Conservation (phyloP, 805 yeast genomes). For the Candida railenensis region DNA sequence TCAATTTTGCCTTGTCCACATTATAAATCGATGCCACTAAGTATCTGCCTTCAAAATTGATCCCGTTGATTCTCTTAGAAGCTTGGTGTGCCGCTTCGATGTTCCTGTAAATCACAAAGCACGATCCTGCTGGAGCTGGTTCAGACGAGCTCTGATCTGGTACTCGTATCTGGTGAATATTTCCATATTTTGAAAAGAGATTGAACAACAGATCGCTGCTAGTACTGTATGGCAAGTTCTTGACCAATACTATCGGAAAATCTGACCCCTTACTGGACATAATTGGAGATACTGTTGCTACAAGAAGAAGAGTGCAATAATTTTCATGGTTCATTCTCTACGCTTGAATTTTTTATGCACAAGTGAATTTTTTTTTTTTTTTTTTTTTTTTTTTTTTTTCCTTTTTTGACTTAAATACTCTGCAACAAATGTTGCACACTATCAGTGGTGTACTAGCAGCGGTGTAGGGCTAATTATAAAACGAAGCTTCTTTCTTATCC, state of each 20-base stretch:
- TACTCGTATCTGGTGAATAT: slow-evolving; percentile 51
- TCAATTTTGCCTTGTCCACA: slow-evolving; percentile 38
- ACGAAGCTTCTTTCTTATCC: slow-evolving; percentile 2
- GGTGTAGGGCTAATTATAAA: slow-evolving; percentile 4
- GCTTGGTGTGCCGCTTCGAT: slow-evolving; percentile 49
- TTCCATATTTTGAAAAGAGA: slow-evolving; percentile 55
- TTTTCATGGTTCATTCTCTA: too few relatives aligned
- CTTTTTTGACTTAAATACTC: too few relatives aligned
- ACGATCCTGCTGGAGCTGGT: slow-evolving; percentile 46
- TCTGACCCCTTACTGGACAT: slow-evolving; percentile 11
- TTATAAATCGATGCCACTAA: slow-evolving; percentile 50
- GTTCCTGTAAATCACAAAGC: slow-evolving; percentile 53
- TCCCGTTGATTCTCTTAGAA: slow-evolving; percentile 56
- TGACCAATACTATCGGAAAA: slow-evolving; percentile 50
- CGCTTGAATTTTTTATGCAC: background rate
- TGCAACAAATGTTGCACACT: background rate
- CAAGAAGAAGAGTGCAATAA: too few relatives aligned
- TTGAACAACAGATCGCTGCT: slow-evolving; percentile 47
- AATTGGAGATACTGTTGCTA: too few relatives aligned
- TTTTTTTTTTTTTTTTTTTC: background rate
- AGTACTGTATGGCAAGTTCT: slow-evolving; percentile 56
- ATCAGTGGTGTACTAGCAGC: too few relatives aligned
- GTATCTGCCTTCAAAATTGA: slow-evolving; percentile 58
- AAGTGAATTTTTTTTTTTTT: too few relatives aligned
- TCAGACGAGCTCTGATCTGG: slow-evolving; percentile 28